Evolutionary conservation across 106 monocot species (phyloP).

Genomic region (Triglochin maritima): DNA sequence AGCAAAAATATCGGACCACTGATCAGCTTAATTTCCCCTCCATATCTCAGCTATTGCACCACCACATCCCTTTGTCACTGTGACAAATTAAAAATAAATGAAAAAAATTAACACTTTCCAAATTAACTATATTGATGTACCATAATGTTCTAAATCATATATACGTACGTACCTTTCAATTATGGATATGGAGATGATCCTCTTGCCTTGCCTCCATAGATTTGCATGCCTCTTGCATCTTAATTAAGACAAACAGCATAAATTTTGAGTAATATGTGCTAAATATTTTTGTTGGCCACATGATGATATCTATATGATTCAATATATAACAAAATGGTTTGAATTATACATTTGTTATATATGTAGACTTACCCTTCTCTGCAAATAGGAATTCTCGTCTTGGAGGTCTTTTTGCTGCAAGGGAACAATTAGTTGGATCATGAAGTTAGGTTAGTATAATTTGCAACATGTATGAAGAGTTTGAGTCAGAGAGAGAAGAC

Average conservation of each 20-base stretch:
- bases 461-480: no score
- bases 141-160: background rate
- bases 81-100: background rate
- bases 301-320: background rate
- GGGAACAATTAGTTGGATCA: background rate
- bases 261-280: background rate
- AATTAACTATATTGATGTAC: no score
- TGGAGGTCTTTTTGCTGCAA: slow-evolving; percentile 14
- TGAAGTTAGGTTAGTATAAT: background rate
- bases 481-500: no score
- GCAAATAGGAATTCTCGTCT: slow-evolving; percentile 9
- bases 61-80: background rate
- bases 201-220: slow-evolving; percentile 5
- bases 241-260: background rate
- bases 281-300: background rate
- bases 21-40: background rate
- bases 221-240: slow-evolving; percentile 8
- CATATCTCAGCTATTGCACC: background rate
- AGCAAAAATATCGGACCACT: background rate
- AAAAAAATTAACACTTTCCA: no score
- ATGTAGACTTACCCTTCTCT: slow-evolving; percentile 4
- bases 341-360: background rate
- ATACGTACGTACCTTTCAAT: background rate
- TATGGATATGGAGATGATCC: background rate
- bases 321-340: background rate